These are phyloP conservation scores for Solanum medicagineum DNA, from an alignment of 257 asterid species.

Conservation along the genomic window DNA sequence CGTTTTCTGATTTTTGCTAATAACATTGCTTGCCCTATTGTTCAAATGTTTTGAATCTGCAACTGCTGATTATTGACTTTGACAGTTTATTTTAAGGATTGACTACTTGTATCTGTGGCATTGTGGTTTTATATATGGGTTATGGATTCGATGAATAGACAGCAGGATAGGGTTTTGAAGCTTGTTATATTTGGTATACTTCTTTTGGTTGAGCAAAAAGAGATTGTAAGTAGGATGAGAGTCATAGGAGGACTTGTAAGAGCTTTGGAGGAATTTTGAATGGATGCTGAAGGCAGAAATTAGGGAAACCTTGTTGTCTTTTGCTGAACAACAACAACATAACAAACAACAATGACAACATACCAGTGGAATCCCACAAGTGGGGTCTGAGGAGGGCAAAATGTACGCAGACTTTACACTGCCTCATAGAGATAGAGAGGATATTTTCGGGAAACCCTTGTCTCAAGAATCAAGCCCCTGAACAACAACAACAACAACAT, in stretches of 20 bases:
- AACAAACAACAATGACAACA: too few species aligned
- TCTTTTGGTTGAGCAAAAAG: neutral
- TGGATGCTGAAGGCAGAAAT: neutral
- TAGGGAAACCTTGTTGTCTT: neutral
- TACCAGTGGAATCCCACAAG: too few species aligned
- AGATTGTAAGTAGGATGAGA: neutral
- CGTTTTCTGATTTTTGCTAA: neutral
- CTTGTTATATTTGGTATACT: neutral
- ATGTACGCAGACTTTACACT: too few species aligned
- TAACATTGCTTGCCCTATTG: neutral
- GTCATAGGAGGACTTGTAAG: neutral
- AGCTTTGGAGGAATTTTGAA: neutral
- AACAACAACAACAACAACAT: too few species aligned
- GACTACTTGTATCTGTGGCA: neutral
- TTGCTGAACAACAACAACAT: neutral
- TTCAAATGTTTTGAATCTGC: neutral
- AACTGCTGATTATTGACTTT: neutral
- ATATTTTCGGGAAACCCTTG: too few species aligned
- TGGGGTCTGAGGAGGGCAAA: too few species aligned
- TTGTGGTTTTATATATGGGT: neutral
- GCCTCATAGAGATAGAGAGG: too few species aligned
- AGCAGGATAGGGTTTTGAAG: neutral
- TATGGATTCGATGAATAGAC: neutral
- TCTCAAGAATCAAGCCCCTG: too few species aligned
- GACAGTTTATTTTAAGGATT: neutral